Conservation (phyloP, 2,329 filamentous ascomycete species). For the Raffaelea albimanens region DNA sequence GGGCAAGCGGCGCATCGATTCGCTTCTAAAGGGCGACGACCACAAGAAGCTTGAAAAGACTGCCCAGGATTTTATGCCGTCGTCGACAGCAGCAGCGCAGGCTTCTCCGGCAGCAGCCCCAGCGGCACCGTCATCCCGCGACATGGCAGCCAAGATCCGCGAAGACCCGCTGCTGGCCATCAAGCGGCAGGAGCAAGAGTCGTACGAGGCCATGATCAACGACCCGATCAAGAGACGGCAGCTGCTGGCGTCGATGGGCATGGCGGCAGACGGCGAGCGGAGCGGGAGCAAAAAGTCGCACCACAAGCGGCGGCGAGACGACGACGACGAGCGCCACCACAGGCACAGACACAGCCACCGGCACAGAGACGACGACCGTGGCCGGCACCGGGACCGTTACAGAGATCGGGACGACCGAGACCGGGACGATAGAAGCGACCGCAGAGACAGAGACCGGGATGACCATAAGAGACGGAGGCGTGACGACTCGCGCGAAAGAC, state of each 20-base stretch:
- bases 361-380: conserved; percentile 10
- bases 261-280: conserved; percentile 36
- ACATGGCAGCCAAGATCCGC: conserved; percentile 77
- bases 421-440: conserved; percentile 4
- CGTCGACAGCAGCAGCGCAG: conserved; percentile 35
- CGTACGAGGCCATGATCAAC: conserved; percentile 72
- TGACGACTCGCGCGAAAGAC: neutral
- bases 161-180: conserved; percentile 90
- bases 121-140: conserved; percentile 47
- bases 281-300: conserved; percentile 18
- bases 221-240: conserved; percentile 60
- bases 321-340: conserved; percentile 29
- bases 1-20: conserved; percentile 86
- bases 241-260: conserved; percentile 55
- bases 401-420: conserved; percentile 4
- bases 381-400: conserved; percentile 14
- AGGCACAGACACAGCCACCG: neutral
- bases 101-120: neutral
- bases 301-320: conserved; percentile 9
- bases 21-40: conserved; percentile 67
- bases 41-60: conserved; percentile 74
- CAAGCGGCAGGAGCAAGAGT: conserved; percentile 80
- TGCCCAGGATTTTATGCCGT: conserved; percentile 43
- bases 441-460: conserved; percentile 21
- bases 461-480: conserved; percentile 22